phyloP scores from a whole-genome alignment of 805 yeast genomes.

The Saccharomycopsis fermentans region DNA sequence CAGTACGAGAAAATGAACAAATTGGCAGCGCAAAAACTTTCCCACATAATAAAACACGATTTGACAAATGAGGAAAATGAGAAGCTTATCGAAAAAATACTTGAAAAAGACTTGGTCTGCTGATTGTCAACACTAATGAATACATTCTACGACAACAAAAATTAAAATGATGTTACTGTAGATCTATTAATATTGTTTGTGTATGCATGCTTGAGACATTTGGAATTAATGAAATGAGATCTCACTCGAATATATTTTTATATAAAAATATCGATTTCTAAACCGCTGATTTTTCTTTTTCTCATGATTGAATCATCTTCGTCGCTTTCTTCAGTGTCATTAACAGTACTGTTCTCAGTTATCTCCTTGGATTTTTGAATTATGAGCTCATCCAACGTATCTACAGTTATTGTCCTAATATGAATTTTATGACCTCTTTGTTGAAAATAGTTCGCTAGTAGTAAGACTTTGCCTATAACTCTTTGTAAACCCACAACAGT shows the following conservation, averaged over 20 bases:
- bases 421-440: slow-evolving; percentile 45
- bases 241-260: no score
- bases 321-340: slow-evolving; percentile 7
- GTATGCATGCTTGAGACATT: no score
- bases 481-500: slow-evolving; percentile 68
- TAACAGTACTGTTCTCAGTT: neutral
- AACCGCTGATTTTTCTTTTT: slow-evolving; percentile 8
- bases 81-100: slow-evolving; percentile 1
- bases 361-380: neutral
- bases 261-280: slow-evolving; percentile 8
- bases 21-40: slow-evolving; percentile 30
- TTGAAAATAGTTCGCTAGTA: slow-evolving; percentile 52
- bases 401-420: slow-evolving; percentile 50
- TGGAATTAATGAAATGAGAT: no score
- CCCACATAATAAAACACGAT: slow-evolving; percentile 26
- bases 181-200: neutral
- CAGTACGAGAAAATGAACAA: slow-evolving; percentile 26
- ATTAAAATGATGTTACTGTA: neutral
- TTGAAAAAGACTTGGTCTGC: neutral
- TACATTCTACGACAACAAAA: neutral
- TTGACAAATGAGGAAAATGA: slow-evolving; percentile 22
- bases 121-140: neutral
- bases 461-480: slow-evolving; percentile 53
- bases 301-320: slow-evolving; percentile 4
- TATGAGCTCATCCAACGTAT: slow-evolving; percentile 60